Conservation (phyloP, 352 stramenopile genomes). For the Globisporangium ultimum region DNA sequence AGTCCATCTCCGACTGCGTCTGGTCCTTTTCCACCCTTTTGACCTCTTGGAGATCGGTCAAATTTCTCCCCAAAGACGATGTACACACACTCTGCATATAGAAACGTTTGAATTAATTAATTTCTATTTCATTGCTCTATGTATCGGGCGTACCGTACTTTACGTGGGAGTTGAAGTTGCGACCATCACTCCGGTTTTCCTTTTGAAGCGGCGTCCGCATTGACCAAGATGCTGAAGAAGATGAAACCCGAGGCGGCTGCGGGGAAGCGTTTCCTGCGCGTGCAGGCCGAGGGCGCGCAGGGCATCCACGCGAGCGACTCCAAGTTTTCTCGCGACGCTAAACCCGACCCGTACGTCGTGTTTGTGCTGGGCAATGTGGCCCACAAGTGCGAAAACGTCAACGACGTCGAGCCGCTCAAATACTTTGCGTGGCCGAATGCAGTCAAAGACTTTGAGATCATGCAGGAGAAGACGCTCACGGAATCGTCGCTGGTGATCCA, state of each 20-base stretch:
- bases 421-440: no score
- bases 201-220: not conserved
- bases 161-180: constrained; percentile 6
- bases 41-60: not conserved
- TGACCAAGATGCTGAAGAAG: constrained; percentile 6
- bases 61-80: not conserved
- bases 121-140: constrained; percentile 2
- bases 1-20: constrained; percentile 5
- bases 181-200: constrained; percentile 2
- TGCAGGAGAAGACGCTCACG: no score
- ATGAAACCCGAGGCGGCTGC: not conserved
- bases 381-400: constrained; percentile 26
- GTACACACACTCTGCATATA: not conserved
- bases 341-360: constrained; percentile 44
- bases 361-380: constrained; percentile 29
- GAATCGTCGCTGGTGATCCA: no score
- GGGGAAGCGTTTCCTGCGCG: constrained; percentile 18
- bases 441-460: no score
- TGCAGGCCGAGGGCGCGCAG: constrained; percentile 36
- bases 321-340: constrained; percentile 30
- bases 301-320: constrained; percentile 22
- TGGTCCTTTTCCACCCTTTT: not conserved
- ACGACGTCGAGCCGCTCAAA: no score
- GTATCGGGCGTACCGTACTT: not conserved
- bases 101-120: not conserved